phyloP scores from a whole-genome alignment of 768 basidiomycete genomes.

The Candolleomyces efflorescens region DNA sequence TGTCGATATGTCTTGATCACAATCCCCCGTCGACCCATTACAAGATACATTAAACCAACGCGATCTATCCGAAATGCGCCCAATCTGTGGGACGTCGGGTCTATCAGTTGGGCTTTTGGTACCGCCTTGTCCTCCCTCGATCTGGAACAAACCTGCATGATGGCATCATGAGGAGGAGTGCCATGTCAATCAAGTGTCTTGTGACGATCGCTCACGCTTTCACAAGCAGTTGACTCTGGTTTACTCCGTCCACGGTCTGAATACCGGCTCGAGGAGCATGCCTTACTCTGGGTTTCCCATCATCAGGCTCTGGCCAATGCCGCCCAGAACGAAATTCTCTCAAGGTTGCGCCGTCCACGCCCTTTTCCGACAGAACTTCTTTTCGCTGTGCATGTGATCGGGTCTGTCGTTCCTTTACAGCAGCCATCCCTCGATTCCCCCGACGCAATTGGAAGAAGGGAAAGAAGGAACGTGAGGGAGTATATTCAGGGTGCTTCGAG shows the following conservation, averaged over 20 bases:
- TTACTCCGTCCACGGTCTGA: background rate
- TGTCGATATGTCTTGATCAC: slow-evolving; percentile 6
- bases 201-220: background rate
- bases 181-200: slow-evolving; percentile 10
- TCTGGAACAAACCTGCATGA: slow-evolving; percentile 3
- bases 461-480: background rate
- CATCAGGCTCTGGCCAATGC: background rate
- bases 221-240: background rate
- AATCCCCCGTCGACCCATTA: slow-evolving; percentile 5
- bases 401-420: no score
- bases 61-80: slow-evolving; percentile 1
- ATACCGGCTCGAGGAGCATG: slow-evolving; percentile 5
- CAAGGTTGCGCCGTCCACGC: background rate
- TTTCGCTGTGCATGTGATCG: slow-evolving; percentile 4
- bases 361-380: slow-evolving; percentile 8
- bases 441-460: background rate
- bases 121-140: background rate
- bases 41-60: slow-evolving; percentile 5
- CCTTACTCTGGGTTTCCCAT: slow-evolving; percentile 6
- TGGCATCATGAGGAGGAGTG: slow-evolving; percentile 3
- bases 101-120: background rate
- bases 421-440: background rate
- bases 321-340: background rate
- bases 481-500: background rate
- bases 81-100: background rate